Evolutionary conservation across 371 early-diverging fungal species (phyloP), one percentile per base, ranked within the genome.

Genomic region (Rhizomucor miehei): DNA sequence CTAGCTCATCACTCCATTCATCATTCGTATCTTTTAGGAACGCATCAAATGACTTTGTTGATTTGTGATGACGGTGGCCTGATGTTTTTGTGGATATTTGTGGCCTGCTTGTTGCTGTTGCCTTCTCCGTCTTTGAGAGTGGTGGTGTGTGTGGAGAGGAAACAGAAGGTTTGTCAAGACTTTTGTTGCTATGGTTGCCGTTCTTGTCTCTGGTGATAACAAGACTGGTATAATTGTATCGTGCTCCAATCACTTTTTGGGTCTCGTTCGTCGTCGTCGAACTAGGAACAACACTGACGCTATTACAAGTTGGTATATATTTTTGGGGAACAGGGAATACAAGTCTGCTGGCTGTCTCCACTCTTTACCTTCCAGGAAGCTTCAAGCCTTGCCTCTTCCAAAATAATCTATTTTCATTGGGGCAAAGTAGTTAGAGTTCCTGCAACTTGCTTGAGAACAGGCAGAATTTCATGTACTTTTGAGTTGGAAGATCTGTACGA

Each of bases 21-120:
- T 77, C 77, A 49, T 81, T 77, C 19, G 79, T 78, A 34, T 78
- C 77, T 41, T 68, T 64, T 39, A 75, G 52, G 52, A 79, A 81
- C 19, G 69, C 72, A 52, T 73, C 59, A 44, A 77, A 77, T 1
- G 69, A 69, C 60, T 73, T 76, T 34, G 59, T 55, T 5, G 66
- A 29, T 29, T 29, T 29, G 68, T 20, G 79, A 65, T n/a, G 71
- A 66, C 20, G 62, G 53, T 3, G 62, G 63, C 24, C 66, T 56
- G 41, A 50, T 75, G 67, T 16, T 59, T 48, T 34, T 41, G 52
- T 17, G 47, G 47, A 9, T 54, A 20, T 29, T 41, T 14, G 21
- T 53, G 11, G 16, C 38, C 17, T n/a, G n/a, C n/a, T 9, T 29
- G 41, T 51, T 43, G 24, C 34, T 23, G 48, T 16, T 56, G 16